Evolutionary conservation across 768 basidiomycete species (phyloP).

Genomic region (Rhodotorula toruloides): DNA sequence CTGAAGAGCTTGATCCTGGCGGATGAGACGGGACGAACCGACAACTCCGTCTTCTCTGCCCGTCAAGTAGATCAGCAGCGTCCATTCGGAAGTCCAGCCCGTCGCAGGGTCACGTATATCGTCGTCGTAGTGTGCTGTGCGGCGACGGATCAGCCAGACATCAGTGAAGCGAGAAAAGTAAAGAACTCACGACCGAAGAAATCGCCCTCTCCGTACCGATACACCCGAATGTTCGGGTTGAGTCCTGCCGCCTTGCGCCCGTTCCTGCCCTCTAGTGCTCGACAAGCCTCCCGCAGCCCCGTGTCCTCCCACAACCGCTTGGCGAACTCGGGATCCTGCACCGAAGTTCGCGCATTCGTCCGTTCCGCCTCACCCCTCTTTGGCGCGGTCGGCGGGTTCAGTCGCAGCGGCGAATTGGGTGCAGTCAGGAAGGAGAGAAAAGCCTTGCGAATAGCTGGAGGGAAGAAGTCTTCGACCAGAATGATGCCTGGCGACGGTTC

Average conservation of each 20-base stretch:
- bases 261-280: neutral
- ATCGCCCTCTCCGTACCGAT: conserved; percentile 57
- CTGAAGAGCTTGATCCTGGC: neutral
- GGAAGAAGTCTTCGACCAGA: conserved; percentile 20
- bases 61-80: conserved; percentile 65
- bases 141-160: neutral
- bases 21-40: conserved; percentile 45
- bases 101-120: conserved; percentile 48
- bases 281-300: conserved; percentile 13
- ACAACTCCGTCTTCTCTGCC: conserved; percentile 65
- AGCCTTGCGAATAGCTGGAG: conserved; percentile 48
- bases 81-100: conserved; percentile 56
- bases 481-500: conserved; percentile 2
- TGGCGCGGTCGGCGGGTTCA: conserved; percentile 55
- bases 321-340: conserved; percentile 60
- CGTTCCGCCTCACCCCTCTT: conserved; percentile 67
- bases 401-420: conserved; percentile 49
- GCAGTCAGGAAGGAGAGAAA: conserved; percentile 57
- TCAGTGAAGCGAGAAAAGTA: neutral
- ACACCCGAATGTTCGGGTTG: conserved; percentile 69
- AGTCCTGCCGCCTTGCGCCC: conserved; percentile 46
- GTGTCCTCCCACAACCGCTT: conserved; percentile 47
- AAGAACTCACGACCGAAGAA: conserved; percentile 55
- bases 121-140: conserved; percentile 68
- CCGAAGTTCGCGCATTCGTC: conserved; percentile 63